Evolutionary conservation across 2,329 filamentous ascomycete genomes (phyloP).

Genomic region (Diplodia scrobiculata): DNA sequence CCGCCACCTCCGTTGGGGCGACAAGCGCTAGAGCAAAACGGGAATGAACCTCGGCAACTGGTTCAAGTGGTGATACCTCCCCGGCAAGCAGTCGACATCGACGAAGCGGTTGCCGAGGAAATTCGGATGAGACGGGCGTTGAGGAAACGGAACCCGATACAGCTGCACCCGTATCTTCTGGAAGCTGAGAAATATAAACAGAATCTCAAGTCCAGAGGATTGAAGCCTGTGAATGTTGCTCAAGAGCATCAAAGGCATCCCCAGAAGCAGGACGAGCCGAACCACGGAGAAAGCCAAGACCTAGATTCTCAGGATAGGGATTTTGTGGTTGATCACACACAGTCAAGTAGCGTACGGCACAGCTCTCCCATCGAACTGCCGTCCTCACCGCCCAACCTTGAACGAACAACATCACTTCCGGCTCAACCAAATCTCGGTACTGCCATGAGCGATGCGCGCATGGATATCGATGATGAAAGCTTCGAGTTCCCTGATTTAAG

Average conservation of each 20-base stretch:
- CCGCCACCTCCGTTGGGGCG: background rate
- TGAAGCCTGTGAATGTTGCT: constrained; percentile 47
- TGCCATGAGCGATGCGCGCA: background rate
- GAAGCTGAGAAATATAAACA: constrained; percentile 50
- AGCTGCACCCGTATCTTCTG: constrained; percentile 53
- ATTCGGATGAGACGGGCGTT: constrained; percentile 38
- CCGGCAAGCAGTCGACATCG: background rate
- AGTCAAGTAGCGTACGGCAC: constrained; percentile 15
- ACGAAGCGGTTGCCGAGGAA: background rate
- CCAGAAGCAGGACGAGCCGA: background rate
- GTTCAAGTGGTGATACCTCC: constrained; percentile 9
- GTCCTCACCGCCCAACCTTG: background rate
- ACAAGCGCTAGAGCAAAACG: background rate
- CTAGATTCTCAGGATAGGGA: constrained; percentile 28
- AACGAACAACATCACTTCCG: background rate
- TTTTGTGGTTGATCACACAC: constrained; percentile 22
- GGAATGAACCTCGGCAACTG: background rate
- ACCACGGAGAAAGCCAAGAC: constrained; percentile 22
- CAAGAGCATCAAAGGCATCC: constrained; percentile 28
- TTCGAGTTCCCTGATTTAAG: constrained; percentile 37
- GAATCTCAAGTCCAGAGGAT: constrained; percentile 48
- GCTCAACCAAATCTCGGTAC: background rate
- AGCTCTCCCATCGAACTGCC: constrained; percentile 16
- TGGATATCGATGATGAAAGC: constrained; percentile 34
- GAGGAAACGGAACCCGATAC: constrained; percentile 52